Conservation (phyloP, 2,329 filamentous ascomycete genomes). For the Microcera coccophila region DNA sequence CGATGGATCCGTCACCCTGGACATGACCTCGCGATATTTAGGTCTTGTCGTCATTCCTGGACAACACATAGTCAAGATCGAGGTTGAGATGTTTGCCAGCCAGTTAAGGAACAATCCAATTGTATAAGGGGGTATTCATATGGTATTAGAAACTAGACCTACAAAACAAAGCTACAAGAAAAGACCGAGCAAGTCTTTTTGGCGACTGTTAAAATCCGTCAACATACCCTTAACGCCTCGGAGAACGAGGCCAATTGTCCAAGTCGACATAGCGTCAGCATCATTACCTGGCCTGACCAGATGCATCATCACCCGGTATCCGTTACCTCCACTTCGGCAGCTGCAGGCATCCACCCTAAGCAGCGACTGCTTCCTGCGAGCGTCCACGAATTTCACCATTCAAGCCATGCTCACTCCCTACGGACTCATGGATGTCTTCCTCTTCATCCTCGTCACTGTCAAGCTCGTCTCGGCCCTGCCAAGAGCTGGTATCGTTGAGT, state of each 20-base stretch:
- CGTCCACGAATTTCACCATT: constrained; percentile 57
- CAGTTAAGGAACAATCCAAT: constrained; percentile 37
- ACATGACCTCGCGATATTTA: constrained; percentile 81
- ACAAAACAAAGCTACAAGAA: constrained; percentile 26
- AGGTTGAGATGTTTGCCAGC: constrained; percentile 72
- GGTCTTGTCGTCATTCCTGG: constrained; percentile 89
- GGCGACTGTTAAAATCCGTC: constrained; percentile 13
- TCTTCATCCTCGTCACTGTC: constrained; percentile 63
- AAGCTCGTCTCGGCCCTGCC: constrained; percentile 71
- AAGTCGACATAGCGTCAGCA: background rate
- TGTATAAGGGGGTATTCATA: constrained; percentile 11
- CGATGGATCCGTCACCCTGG: constrained; percentile 51
- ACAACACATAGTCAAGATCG: constrained; percentile 79
- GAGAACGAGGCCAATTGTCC: constrained; percentile 17
- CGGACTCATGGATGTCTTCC: constrained; percentile 46
- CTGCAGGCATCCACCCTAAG: constrained; percentile 31
- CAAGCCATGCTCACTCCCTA: constrained; percentile 49
- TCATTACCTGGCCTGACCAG: background rate
- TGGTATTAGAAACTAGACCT: constrained; percentile 29
- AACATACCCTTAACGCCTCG: constrained; percentile 28
- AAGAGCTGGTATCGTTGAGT: constrained; percentile 74
- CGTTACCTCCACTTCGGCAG: background rate
- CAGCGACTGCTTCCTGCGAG: constrained; percentile 46
- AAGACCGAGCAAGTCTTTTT: constrained; percentile 24
- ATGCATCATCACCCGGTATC: background rate